A percentile compares a stretch with the other conserved stretches of the same genome.
phyloP scores from a whole-genome alignment of 2,329 filamentous ascomycete species.

The Phialophora tarda region DNA sequence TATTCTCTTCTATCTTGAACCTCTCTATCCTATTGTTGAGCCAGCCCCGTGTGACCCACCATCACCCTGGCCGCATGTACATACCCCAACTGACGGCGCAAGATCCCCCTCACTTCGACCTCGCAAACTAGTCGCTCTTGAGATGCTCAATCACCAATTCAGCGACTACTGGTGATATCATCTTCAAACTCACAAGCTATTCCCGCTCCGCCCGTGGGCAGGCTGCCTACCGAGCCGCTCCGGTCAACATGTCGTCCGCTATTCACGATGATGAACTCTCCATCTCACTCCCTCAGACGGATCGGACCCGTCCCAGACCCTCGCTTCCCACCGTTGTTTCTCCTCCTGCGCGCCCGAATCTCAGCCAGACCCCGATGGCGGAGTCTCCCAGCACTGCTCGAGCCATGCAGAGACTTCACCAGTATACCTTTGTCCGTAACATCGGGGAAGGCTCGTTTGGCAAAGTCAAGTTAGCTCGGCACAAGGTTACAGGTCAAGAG shows the following conservation, averaged over 20 bases:
- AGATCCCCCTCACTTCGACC: neutral
- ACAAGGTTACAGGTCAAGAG: slow-evolving; percentile 89
- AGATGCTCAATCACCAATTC: slow-evolving; percentile 32
- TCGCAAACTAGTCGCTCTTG: slow-evolving; percentile 4
- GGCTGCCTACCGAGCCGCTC: slow-evolving; percentile 4
- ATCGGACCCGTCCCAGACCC: slow-evolving; percentile 37
- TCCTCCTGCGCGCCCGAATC: slow-evolving; percentile 32
- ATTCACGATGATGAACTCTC: slow-evolving; percentile 49
- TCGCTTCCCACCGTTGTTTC: slow-evolving; percentile 38
- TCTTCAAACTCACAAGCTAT: neutral
- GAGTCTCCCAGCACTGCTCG: slow-evolving; percentile 56
- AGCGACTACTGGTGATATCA: slow-evolving; percentile 35
- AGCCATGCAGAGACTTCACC: slow-evolving; percentile 83
- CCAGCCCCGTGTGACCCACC: neutral
- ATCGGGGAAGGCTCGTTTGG: slow-evolving; percentile 97
- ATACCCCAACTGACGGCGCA: neutral
- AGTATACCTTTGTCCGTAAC: slow-evolving; percentile 88
- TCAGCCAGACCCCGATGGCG: slow-evolving; percentile 38
- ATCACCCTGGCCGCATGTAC: neutral
- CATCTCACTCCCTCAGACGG: slow-evolving; percentile 44
- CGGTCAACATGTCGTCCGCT: slow-evolving; percentile 44
- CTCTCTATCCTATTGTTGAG: neutral
- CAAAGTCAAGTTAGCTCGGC: slow-evolving; percentile 96
- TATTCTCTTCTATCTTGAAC: neutral
- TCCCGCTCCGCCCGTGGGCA: neutral